A percentile compares a stretch with the other conserved stretches of the same genome.
phyloP scores from a whole-genome alignment of 1,284 basidiomycete species.

The Cerioporus squamosus region DNA sequence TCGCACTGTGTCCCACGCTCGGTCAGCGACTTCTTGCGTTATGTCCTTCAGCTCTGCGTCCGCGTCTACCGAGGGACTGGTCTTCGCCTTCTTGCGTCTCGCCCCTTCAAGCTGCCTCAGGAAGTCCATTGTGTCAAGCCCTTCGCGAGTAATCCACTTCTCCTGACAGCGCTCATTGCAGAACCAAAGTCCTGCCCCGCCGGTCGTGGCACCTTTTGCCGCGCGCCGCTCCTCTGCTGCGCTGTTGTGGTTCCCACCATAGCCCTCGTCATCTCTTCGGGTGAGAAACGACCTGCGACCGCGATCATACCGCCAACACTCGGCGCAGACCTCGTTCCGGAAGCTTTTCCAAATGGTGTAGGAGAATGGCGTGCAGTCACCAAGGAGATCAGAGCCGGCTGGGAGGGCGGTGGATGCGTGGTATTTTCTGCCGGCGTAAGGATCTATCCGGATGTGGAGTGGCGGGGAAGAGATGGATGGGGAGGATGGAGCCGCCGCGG shows the following conservation, averaged over 20 bases:
- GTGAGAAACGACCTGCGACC: conserved; percentile 37
- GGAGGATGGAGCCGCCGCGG: neutral
- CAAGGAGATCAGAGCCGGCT: conserved; percentile 25
- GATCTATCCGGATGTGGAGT: conserved; percentile 23
- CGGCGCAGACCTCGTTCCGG: conserved; percentile 64
- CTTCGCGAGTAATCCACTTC: conserved; percentile 43
- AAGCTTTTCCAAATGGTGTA: conserved; percentile 45
- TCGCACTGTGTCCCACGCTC: conserved; percentile 27
- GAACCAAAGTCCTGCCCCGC: conserved; percentile 53
- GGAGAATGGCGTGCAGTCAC: conserved; percentile 31
- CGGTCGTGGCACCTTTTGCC: neutral
- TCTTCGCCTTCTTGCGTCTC: conserved; percentile 37
- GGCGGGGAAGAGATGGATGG: neutral
- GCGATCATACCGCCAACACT: conserved; percentile 65
- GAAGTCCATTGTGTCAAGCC: conserved; percentile 36
- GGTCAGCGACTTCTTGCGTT: conserved; percentile 23
- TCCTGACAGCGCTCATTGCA: conserved; percentile 53
- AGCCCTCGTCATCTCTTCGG: conserved; percentile 29
- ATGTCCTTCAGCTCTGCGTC: conserved; percentile 12
- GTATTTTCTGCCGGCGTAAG: conserved; percentile 32
- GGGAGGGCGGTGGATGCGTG: conserved; percentile 28
- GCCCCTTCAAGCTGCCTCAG: conserved; percentile 37
- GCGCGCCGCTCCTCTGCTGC: neutral
- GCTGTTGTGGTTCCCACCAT: neutral
- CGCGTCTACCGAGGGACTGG: conserved; percentile 24